Evolutionary conservation across 768 basidiomycete genomes (phyloP).

Genomic region (Phlebiopsis gigantea): DNA sequence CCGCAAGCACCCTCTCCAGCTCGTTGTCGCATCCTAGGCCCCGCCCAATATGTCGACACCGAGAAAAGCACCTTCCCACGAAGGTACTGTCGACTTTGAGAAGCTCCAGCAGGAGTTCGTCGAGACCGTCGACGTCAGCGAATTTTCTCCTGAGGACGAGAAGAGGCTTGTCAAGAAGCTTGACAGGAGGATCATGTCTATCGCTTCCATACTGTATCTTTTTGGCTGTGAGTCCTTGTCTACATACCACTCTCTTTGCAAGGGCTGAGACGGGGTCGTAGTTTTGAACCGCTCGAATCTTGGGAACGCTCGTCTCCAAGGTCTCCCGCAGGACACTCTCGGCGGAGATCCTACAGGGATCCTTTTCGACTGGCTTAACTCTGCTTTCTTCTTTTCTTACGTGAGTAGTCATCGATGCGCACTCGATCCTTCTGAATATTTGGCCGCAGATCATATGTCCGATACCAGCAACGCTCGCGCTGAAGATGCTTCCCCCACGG

Average conservation of each 20-base stretch:
- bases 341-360: constrained; percentile 63
- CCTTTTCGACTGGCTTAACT: constrained; percentile 73
- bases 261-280: constrained; percentile 1
- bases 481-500: constrained; percentile 66
- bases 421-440: not conserved
- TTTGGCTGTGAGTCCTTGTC: constrained; percentile 57
- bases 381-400: constrained; percentile 77
- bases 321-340: constrained; percentile 57
- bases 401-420: constrained; percentile 30
- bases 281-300: constrained; percentile 73
- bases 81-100: constrained; percentile 1
- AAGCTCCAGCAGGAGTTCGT: not conserved
- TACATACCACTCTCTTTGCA: not conserved
- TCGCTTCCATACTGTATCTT: constrained; percentile 65
- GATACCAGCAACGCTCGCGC: constrained; percentile 57
- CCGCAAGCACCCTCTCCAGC: too few relatives aligned
- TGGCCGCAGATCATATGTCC: constrained; percentile 55
- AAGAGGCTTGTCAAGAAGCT: constrained; percentile 55
- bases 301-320: constrained; percentile 75
- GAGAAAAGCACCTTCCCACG: not conserved
- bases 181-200: constrained; percentile 63
- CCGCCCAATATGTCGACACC: not conserved
- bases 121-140: not conserved
- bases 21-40: too few relatives aligned
- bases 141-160: constrained; percentile 38